Evolutionary conservation across 192 early-diverging fungal species (phyloP), one percentile per base, ranked within the genome.

Genomic region (Linnemannia exigua): DNA sequence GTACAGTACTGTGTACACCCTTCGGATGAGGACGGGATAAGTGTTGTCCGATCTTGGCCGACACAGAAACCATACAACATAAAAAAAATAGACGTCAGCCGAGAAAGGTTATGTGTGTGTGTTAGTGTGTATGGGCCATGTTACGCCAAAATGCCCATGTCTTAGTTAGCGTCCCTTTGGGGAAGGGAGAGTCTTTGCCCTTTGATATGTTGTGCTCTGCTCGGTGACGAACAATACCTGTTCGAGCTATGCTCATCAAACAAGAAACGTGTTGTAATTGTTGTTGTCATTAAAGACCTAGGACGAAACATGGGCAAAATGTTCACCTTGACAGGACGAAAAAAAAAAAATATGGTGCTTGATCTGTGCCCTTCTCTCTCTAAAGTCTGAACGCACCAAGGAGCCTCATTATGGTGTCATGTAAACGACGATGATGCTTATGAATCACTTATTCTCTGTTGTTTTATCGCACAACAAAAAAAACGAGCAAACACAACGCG

Each of bases 1-100:
- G n/a, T n/a, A n/a, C n/a, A n/a, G n/a, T n/a, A n/a, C n/a, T n/a
- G n/a, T n/a, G n/a, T n/a, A n/a, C n/a, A n/a, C n/a, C n/a, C n/a
- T n/a, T 70, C 72, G 72, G 51, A 52, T 19, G 51, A 48, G 22
- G 72, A 74, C 48, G 70, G 70, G 5, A 50, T 16, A 16, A 31
- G 12, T 0, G 14, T n/a, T 9, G 35, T 47, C 72, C 72, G 72
- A n/a, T 74, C 72, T 33, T 54, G 20, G 35, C 72, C 72, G 72
- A 58, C 58, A 63, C 41, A 44, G n/a, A 44, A 44, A 3, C 41
- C 3, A 44, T 44, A 44, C 41, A 44, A n/a, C n/a, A n/a, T n/a
- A n/a, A n/a, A n/a, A n/a, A n/a, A n/a, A n/a, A n/a, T n/a, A n/a
- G n/a, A n/a, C n/a, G n/a, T n/a, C n/a, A n/a, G n/a, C n/a, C 52